Evolutionary conservation across 2,329 filamentous ascomycete genomes (phyloP), one percentile per base, ranked within the genome.

Genomic region (Alternaria tenuissima): DNA sequence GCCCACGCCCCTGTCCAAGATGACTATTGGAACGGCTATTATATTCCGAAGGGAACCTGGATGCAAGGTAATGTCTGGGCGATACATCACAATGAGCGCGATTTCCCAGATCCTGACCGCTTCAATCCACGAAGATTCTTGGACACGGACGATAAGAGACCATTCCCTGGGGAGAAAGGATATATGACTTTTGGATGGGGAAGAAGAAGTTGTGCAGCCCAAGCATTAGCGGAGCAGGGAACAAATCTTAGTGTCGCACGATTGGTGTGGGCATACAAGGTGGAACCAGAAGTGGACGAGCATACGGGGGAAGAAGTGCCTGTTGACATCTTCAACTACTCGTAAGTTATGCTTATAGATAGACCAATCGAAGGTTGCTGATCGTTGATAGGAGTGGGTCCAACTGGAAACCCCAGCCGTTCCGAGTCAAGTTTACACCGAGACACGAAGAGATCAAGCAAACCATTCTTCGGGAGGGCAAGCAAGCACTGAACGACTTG

Each of bases 151-250:
- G 76, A 68, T 65, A 52, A 62, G 51, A 63, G 62, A 67, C 65
- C 30, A 64, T 81, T 62, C 44, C 71, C 74, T 0, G 70, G 73
- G 0, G 78, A 84, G 64, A 79, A 83, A 9, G 85, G 86, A 48
- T 81, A 83, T 7, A 87, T 85, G 68, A 80, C 79, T 0, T 88
- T 86, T 59, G 85, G 86, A 11, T 83, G 82, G 6, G 86, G 86
- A 0, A 78, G 86, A 5, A 80, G 86, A 22, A 80, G 87, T 41
- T 89, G 87, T 70, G 85, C 83, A 5, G 87, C 86, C 0, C 84
- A 85, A 30, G 83, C 86, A 48, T 76, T 88, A 14, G 86, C 86
- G 1, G 86, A 89, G 72, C 84, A 87, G 65, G 85, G 86, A 5
- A 84, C 84, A 0, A 88, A 84, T 79, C 82, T 88, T 64, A 86